Evolutionary conservation across 352 stramenopile genomes (phyloP).

Genomic region (Globisporangium alternatum): DNA sequence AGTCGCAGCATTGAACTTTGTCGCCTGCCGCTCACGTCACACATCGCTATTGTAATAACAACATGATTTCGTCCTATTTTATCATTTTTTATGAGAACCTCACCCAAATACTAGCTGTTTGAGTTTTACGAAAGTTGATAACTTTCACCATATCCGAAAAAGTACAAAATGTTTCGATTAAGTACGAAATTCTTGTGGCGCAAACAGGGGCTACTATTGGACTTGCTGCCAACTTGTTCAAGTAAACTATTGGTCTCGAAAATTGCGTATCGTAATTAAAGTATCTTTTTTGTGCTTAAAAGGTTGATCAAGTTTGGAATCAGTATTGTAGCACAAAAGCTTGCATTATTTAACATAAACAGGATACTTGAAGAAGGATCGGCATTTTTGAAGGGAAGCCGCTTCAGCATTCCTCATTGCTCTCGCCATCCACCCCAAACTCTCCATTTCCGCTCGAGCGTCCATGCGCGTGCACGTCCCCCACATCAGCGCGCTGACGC

Average conservation of each 20-base stretch:
- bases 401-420: background rate
- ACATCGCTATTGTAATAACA: too few species aligned
- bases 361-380: background rate
- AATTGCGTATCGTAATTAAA: background rate
- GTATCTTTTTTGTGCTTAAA: background rate
- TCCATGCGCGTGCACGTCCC: slow-evolving; percentile 6
- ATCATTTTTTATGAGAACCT: too few species aligned
- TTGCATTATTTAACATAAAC: background rate
- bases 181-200: slow-evolving; percentile 8
- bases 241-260: background rate
- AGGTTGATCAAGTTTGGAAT: background rate
- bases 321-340: background rate
- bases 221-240: background rate
- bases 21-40: too few species aligned
- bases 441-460: slow-evolving; percentile 2
- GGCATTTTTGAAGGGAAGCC: slow-evolving; percentile 9
- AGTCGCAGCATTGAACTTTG: too few species aligned
- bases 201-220: slow-evolving; percentile 8
- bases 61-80: too few species aligned
- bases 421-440: background rate
- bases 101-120: too few species aligned
- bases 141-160: too few species aligned
- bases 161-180: too few species aligned
- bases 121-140: too few species aligned
- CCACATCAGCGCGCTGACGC: background rate